These are phyloP conservation scores for Nicotiana sylvestris DNA, from an alignment of 257 asterid genomes.

Conservation along the genomic window DNA sequence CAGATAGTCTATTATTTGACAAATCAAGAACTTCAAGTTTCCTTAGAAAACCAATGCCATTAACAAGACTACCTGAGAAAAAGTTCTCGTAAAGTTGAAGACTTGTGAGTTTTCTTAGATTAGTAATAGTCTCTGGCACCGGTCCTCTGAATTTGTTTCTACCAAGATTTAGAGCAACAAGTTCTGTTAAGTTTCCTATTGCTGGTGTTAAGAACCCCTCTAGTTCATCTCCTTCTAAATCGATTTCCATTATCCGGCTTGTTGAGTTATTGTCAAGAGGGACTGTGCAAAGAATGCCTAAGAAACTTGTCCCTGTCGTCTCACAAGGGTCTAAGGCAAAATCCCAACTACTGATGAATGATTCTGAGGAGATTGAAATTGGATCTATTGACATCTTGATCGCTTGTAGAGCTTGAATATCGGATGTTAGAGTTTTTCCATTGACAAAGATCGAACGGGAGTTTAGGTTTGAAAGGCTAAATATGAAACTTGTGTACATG, in stretches of 20 bases:
- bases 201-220: slow-evolving; percentile 45
- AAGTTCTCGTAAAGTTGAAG: slow-evolving; percentile 33
- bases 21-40: slow-evolving; percentile 31
- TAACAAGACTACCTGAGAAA: slow-evolving; percentile 38
- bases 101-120: slow-evolving; percentile 26
- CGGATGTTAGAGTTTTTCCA: slow-evolving; percentile 33
- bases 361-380: slow-evolving; percentile 29
- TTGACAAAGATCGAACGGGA: background rate
- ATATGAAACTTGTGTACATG: background rate
- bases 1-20: slow-evolving; percentile 33
- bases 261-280: slow-evolving; percentile 28
- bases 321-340: slow-evolving; percentile 48
- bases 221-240: slow-evolving; percentile 46
- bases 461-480: background rate
- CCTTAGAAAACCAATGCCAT: slow-evolving; percentile 21
- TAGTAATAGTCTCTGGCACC: slow-evolving; percentile 26
- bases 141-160: slow-evolving; percentile 45
- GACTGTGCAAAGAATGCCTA: slow-evolving; percentile 29
- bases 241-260: slow-evolving; percentile 28
- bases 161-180: slow-evolving; percentile 28
- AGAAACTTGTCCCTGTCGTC: slow-evolving; percentile 31
- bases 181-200: slow-evolving; percentile 39
- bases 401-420: slow-evolving; percentile 28
- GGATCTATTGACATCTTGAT: slow-evolving; percentile 42
- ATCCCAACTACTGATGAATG: slow-evolving; percentile 44